phyloP scores from a whole-genome alignment of 306 rosid genomes.

The Casuarina cunninghamiana region DNA sequence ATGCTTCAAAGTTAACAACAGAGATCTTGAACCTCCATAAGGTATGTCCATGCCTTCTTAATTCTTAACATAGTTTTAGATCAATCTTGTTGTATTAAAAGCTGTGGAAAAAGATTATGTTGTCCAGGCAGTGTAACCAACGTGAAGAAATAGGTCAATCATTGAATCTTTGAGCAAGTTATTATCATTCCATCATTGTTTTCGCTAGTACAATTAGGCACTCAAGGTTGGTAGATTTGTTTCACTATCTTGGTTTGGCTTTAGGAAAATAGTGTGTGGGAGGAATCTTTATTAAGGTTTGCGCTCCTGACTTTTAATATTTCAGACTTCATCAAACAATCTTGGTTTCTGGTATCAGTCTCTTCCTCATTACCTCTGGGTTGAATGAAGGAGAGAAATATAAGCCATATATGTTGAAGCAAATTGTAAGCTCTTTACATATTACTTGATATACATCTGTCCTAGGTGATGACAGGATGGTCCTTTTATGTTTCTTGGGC shows the following conservation, averaged over 20 bases:
- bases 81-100: neutral
- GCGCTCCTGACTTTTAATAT: too few relatives aligned
- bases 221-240: neutral
- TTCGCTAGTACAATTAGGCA: neutral
- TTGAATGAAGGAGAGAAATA: neutral
- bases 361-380: neutral
- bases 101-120: neutral
- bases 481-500: neutral
- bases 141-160: neutral
- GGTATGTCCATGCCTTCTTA: conserved; percentile 41
- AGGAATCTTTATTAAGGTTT: neutral
- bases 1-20: conserved; percentile 68
- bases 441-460: neutral
- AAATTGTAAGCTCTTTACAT: neutral
- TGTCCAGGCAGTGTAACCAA: neutral
- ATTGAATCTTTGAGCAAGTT: neutral
- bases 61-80: neutral
- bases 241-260: neutral
- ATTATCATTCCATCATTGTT: neutral
- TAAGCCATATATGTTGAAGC: neutral
- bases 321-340: neutral
- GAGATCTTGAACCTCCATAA: conserved; percentile 75
- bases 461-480: neutral
- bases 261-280: neutral
- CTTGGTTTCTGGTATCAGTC: neutral